Evolutionary conservation across 441 rosid genomes (phyloP), one percentile per base, ranked within the genome.

Genomic region (Croton laevigatus): DNA sequence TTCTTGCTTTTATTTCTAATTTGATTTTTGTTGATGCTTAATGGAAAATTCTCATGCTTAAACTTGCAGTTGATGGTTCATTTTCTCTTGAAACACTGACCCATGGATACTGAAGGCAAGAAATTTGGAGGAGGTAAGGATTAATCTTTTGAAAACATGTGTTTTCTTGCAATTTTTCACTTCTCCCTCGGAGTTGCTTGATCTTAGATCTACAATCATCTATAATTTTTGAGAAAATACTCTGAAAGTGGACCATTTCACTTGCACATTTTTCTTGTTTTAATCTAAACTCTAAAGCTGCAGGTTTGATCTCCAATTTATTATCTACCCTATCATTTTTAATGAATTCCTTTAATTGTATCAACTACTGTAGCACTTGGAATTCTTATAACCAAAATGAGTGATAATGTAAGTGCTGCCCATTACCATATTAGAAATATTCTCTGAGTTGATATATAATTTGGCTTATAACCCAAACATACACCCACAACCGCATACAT

Each of bases 21-120:
- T 68, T 19, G 7, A 27, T 54, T 71, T 36, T 48, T 66, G 6
- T 54, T 68, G 19, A 36, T 36, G 23, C 3, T 55, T 61, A 45
- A 34, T 71, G 46, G 52, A 32, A 38, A n/a, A 19, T 36, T 38
- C 36, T 58, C 59, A 13, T 7, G 14, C 42, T 5, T 63, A 9
- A 62, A 63, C 44, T 69, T 76, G 77, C 86, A 84, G 91, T 72
- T 75, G 62, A 63, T 74, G 78, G 59, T 79, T 65, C 46, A 37
- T 51, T 61, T 54, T 71, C 68, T 62, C 68, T 65, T 58, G 69
- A 75, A 60, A 73, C 71, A 72, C 58, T 85, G 80, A 82, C 52
- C 62, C 70, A 88, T 88, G 93, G 90, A 88, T 80, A 69, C 77
- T 53, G 90, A 86, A 78, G 81, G 78, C 79, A 86, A 85, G 73